Percentiles rank a stretch among this genome's conserved stretches.
These are phyloP conservation scores for Nakaseomyces bracarensis DNA, from an alignment of 1,139 yeast genomes.

Conservation along the genomic window DNA sequence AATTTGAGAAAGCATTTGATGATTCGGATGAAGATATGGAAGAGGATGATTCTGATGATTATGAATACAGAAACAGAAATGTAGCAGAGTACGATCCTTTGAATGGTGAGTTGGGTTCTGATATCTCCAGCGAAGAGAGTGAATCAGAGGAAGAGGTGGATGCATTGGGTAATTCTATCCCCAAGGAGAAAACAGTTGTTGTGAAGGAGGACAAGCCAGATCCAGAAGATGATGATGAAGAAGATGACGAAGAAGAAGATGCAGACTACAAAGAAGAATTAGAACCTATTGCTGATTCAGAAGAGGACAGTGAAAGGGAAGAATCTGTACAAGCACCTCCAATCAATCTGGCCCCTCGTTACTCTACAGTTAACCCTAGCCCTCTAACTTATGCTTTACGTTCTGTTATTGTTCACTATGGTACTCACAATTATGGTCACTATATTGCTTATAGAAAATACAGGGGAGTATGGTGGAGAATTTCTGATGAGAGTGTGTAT, in stretches of 20 bases:
- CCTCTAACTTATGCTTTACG: constrained; percentile 57
- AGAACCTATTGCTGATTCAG: constrained; percentile 9
- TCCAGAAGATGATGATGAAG: constrained; percentile 10
- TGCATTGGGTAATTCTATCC: constrained; percentile 27
- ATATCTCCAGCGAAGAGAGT: constrained; percentile 25
- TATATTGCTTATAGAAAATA: constrained; percentile 77
- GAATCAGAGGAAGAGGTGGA: constrained; percentile 25
- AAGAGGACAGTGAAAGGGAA: constrained; percentile 14
- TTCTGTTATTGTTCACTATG: constrained; percentile 85
- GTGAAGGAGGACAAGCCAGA: constrained; percentile 9
- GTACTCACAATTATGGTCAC: constrained; percentile 93
- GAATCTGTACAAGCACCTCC: constrained; percentile 8
- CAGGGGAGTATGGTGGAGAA: constrained; percentile 90
- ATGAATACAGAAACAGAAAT: constrained; percentile 12
- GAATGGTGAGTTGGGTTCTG: constrained; percentile 19
- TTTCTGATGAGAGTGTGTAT: constrained; percentile 81
- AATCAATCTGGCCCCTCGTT: constrained; percentile 9
- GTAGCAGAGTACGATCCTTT: constrained; percentile 27
- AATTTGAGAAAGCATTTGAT: constrained; percentile 30
- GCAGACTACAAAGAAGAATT: constrained; percentile 15
- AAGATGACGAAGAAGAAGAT: constrained; percentile 10
- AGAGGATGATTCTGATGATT: constrained; percentile 9
- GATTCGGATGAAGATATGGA: constrained; percentile 26
- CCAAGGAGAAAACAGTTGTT: constrained; percentile 12
- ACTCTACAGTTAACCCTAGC: constrained; percentile 30